These are phyloP conservation scores for Geotrichum reessii DNA, from an alignment of 1,139 yeast species.

Conservation along the genomic window DNA sequence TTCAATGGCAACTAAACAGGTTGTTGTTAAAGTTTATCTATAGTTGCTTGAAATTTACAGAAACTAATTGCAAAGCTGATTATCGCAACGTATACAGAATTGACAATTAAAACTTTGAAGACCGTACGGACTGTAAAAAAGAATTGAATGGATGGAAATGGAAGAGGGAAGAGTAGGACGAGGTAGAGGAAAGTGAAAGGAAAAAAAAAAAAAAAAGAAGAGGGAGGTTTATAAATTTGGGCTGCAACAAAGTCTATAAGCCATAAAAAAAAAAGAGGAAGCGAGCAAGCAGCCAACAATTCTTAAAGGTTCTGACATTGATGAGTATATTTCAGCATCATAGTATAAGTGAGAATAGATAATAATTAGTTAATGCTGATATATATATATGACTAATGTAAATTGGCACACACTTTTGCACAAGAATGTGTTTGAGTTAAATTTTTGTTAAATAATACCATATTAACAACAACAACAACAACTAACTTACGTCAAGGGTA, in stretches of 20 bases:
- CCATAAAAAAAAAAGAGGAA: background rate
- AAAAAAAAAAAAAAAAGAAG: background rate
- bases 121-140: background rate
- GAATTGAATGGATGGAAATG: background rate
- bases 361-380: background rate
- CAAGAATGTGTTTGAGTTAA: too few species aligned
- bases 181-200: background rate
- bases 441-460: background rate
- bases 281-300: background rate
- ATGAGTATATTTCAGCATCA: background rate
- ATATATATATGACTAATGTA: too few species aligned
- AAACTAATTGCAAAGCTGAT: background rate
- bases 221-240: background rate
- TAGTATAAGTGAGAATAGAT: background rate
- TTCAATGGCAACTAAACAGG: background rate
- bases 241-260: background rate
- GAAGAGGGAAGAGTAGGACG: background rate
- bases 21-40: background rate
- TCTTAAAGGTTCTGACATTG: background rate
- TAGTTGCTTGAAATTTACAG: background rate
- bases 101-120: background rate
- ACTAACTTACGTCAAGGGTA: background rate
- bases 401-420: too few species aligned
- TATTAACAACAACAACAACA: too few species aligned
- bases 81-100: background rate